These are phyloP conservation scores for Plasmopara viticola DNA, from an alignment of 352 stramenopile species.

Conservation along the genomic window DNA sequence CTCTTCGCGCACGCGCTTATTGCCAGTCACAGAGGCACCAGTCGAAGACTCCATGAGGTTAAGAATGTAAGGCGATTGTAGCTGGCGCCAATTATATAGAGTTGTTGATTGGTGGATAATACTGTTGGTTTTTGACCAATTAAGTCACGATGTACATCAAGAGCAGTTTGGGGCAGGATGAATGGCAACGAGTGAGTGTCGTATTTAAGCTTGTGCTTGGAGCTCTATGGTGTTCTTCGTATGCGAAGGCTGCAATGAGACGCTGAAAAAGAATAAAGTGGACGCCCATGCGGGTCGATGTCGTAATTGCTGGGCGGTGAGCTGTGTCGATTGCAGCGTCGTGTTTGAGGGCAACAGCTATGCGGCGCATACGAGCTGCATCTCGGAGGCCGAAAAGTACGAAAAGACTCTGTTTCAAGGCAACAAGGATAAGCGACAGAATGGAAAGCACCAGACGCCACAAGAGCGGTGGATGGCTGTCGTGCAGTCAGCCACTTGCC, in stretches of 20 bases:
- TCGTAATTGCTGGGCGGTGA: slow-evolving; percentile 87
- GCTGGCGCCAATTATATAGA: slow-evolving; percentile 7
- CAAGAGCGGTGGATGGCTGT: slow-evolving; percentile 85
- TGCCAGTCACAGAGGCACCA: slow-evolving; percentile 6
- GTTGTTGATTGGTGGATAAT: slow-evolving; percentile 1
- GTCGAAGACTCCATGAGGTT: slow-evolving; percentile 5
- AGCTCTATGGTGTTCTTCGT: slow-evolving; percentile 80
- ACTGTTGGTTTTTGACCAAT: not conserved
- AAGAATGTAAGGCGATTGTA: slow-evolving; percentile 5
- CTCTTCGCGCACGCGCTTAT: slow-evolving; percentile 15
- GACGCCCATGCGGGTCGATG: slow-evolving; percentile 81
- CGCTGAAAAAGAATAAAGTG: slow-evolving; percentile 93
- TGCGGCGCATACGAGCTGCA: slow-evolving; percentile 85
- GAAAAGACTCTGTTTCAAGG: slow-evolving; percentile 82
- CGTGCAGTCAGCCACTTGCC: slow-evolving; percentile 47
- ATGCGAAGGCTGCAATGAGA: slow-evolving; percentile 87
- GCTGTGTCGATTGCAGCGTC: slow-evolving; percentile 91
- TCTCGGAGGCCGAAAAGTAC: slow-evolving; percentile 94
- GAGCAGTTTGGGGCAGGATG: not conserved
- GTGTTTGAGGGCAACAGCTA: slow-evolving; percentile 89
- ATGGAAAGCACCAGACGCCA: slow-evolving; percentile 69
- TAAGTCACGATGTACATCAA: not conserved
- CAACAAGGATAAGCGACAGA: slow-evolving; percentile 48
- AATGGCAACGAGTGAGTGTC: slow-evolving; percentile 17
- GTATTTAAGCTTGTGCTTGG: not conserved